phyloP scores from a whole-genome alignment of 2,329 filamentous ascomycete species.

The Leptoxyphium fumago region DNA sequence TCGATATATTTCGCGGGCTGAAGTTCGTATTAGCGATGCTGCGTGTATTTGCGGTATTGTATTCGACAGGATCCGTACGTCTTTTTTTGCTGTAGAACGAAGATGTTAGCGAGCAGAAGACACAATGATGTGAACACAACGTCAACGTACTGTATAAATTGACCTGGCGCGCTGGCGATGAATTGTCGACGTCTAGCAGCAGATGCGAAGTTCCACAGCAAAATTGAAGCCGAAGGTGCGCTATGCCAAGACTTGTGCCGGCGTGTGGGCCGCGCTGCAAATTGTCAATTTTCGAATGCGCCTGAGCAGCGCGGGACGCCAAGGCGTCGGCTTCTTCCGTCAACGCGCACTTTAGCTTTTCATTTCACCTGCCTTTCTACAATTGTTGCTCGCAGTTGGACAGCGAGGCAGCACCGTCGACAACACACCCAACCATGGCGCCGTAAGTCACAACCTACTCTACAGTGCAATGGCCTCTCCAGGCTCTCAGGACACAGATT shows the following conservation, averaged over 20 bases:
- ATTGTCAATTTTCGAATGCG: not conserved
- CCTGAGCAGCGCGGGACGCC: not conserved
- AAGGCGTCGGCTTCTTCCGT: not conserved
- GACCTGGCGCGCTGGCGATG: not conserved
- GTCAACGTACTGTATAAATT: not conserved
- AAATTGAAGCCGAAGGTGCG: not conserved
- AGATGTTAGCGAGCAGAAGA: no score
- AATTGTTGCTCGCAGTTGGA: slow-evolving; percentile 1
- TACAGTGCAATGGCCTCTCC: not conserved
- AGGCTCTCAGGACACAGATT: not conserved
- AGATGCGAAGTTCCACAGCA: not conserved
- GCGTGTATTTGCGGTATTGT: not conserved
- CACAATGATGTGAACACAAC: no score
- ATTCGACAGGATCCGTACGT: not conserved
- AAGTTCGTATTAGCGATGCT: not conserved
- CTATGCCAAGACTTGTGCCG: not conserved
- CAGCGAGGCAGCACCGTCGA: slow-evolving; percentile 7
- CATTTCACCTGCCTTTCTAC: not conserved
- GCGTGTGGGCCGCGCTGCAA: not conserved
- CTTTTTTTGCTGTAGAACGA: not conserved
- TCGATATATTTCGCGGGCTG: slow-evolving; percentile 21
- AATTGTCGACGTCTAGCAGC: not conserved
- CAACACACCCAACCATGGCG: slow-evolving; percentile 26
- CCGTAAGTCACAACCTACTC: slow-evolving; percentile 12
- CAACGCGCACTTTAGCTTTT: not conserved